Base-by-base conservation (phyloP, 441 rosid genomes). In the Populus hybrid region DNA sequence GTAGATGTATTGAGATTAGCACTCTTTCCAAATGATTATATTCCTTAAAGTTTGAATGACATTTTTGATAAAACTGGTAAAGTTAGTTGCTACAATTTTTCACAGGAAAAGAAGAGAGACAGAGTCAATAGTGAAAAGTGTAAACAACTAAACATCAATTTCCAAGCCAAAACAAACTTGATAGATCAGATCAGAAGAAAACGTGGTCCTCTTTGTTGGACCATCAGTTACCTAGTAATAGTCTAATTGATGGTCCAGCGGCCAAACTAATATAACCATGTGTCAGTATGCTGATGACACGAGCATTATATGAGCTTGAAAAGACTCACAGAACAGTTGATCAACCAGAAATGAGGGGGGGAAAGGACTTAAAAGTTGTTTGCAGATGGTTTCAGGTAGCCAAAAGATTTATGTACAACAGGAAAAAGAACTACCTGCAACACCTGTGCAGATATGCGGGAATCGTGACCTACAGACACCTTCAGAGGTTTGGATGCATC, bases 391-490 rank as follows among this genome's bases (percentile, higher is more conserved):
- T 76, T 75, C 77, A 80, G 63, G 34, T 36, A 75, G 66, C 42
- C 63, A 68, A 18, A n/a, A 64, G 77, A 46, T 4, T 77, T 75
- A 9, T 21, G 74, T 20, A 46, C 38, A n/a, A 69, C 40, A 77
- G 7, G 69, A 66, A 67, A 74, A 64, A 82, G 30, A 32, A 28
- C 21, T 86, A 94, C 98, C 91, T 85, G 90, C 78, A 96, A 87
- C 63, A 80, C 69, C 78, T 87, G 88, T 36, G 98, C 98, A 83
- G 99, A 96, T 83, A 96, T 88, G 69, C 98, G 97, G 73, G 99
- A 96, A 88, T 96, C 99, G 80, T 94, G 99, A 76, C 99, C 98
- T 67, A 93, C 82, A 63, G 99, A 94, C 70, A 96, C 89, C 78
- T 82, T 87, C 84, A 90, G 70, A 67, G 38, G 82, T 75, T 54